A percentile compares a stretch with the other conserved stretches of the same genome.
Evolutionary conservation across 768 basidiomycete genomes (phyloP).

Genomic region (Lactarius deliciosus): DNA sequence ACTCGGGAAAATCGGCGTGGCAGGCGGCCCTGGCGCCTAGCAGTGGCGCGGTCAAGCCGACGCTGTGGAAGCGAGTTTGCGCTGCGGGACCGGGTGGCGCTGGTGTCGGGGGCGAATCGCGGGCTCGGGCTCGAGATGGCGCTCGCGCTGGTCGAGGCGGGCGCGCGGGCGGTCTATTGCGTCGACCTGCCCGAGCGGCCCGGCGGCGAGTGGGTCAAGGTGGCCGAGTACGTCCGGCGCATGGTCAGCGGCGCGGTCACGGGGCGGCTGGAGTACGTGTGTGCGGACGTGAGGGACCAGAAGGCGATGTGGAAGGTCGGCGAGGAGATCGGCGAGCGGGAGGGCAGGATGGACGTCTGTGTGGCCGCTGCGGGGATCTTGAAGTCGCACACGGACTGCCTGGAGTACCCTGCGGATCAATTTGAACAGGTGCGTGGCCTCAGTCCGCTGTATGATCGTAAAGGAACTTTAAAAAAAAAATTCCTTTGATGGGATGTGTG

Average conservation of each 20-base stretch:
- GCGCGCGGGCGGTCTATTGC: constrained; percentile 68
- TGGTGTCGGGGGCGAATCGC: constrained; percentile 44
- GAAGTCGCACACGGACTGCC: constrained; percentile 56
- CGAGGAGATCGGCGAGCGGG: constrained; percentile 60
- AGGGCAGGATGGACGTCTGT: constrained; percentile 72
- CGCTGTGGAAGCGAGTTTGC: constrained; percentile 61
- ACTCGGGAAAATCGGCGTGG: constrained; percentile 61
- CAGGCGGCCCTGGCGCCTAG: constrained; percentile 52
- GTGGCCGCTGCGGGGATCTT: constrained; percentile 78
- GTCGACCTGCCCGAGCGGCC: constrained; percentile 59
- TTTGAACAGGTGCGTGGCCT: constrained; percentile 54
- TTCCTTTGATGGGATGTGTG: background rate
- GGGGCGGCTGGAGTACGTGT: constrained; percentile 55
- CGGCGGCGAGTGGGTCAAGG: constrained; percentile 56
- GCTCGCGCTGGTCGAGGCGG: constrained; percentile 68
- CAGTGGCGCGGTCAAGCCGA: constrained; percentile 42
- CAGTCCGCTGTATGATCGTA: background rate
- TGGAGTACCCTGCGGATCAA: constrained; percentile 63
- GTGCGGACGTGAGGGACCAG: constrained; percentile 67
- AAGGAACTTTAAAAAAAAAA: too few relatives aligned
- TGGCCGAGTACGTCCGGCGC: constrained; percentile 49
- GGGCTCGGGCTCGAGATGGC: constrained; percentile 85
- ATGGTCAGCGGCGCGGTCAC: constrained; percentile 19
- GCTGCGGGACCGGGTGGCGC: constrained; percentile 52
- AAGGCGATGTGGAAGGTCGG: constrained; percentile 53